Conservation (phyloP, 306 rosid genomes). For the Trichosanthes truncata region DNA sequence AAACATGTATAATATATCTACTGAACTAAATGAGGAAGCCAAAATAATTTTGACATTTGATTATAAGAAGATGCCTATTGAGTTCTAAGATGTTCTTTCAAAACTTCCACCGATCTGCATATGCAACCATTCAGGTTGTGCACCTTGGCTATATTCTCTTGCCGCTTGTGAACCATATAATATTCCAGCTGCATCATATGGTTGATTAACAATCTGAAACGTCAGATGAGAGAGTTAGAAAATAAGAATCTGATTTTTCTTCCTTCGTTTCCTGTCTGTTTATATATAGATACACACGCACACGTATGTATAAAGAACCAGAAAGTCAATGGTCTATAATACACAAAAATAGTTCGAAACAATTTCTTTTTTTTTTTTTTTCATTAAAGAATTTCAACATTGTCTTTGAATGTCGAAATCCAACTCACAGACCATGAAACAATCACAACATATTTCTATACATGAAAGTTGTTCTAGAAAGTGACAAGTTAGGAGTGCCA, state of each 20-base stretch:
- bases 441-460: neutral
- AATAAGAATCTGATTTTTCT: neutral
- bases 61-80: neutral
- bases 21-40: conserved; percentile 2
- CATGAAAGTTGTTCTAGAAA: neutral
- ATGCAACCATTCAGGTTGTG: conserved; percentile 74
- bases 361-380: neutral
- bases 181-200: conserved; percentile 60
- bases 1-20: conserved; percentile 1
- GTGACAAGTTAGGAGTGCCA: neutral
- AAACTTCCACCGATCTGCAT: conserved; percentile 80
- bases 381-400: neutral
- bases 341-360: neutral
- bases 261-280: neutral
- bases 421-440: neutral
- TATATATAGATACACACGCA: neutral
- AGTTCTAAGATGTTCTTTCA: conserved; percentile 41
- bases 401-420: neutral
- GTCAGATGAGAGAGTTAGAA: conserved; percentile 23
- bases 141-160: conserved; percentile 52
- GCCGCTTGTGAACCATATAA: conserved; percentile 59
- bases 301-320: neutral
- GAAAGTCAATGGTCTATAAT: neutral
- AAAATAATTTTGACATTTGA: neutral
- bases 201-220: conserved; percentile 46